A percentile compares a stretch with the other conserved stretches of the same genome.
Evolutionary conservation across 768 basidiomycete species (phyloP).

Genomic region (Termitomyces sp.): DNA sequence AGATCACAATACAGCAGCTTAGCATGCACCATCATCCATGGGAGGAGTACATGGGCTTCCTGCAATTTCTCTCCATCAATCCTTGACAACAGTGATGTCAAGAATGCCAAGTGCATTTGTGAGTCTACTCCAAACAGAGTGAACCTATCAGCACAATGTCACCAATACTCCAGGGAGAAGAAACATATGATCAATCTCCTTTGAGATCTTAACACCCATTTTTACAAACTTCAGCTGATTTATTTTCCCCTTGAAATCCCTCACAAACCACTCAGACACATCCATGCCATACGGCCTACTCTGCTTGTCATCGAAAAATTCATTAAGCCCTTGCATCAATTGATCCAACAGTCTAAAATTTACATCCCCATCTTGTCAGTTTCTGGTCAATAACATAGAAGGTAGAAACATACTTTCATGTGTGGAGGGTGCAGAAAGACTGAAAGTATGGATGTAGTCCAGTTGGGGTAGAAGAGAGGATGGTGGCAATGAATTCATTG

Average conservation of each 20-base stretch:
- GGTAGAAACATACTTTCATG: constrained; percentile 58
- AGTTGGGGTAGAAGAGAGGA: constrained; percentile 62
- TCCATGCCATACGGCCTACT: constrained; percentile 80
- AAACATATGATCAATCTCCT: constrained; percentile 75
- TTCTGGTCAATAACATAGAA: not conserved
- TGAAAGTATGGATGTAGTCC: constrained; percentile 78
- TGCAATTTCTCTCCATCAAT: constrained; percentile 58
- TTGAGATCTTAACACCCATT: constrained; percentile 84
- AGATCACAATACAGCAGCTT: constrained; percentile 87
- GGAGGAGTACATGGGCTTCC: constrained; percentile 84
- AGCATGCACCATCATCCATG: constrained; percentile 86
- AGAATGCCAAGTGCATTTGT: constrained; percentile 71
- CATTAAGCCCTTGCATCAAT: constrained; percentile 76
- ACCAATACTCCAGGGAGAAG: not conserved
- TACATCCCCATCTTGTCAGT: no score
- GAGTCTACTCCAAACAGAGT: constrained; percentile 48
- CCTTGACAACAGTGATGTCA: constrained; percentile 72
- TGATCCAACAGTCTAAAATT: constrained; percentile 90
- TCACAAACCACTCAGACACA: constrained; percentile 86
- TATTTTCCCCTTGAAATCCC: constrained; percentile 83
- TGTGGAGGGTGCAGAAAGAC: constrained; percentile 62
- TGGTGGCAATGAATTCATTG: constrained; percentile 70
- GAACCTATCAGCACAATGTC: not conserved
- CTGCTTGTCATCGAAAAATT: constrained; percentile 78
- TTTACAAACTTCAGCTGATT: constrained; percentile 88